A percentile compares a stretch with the other conserved stretches of the same genome.
Evolutionary conservation across 257 asterid species (phyloP).

Genomic region (Salvia rosmarinus): DNA sequence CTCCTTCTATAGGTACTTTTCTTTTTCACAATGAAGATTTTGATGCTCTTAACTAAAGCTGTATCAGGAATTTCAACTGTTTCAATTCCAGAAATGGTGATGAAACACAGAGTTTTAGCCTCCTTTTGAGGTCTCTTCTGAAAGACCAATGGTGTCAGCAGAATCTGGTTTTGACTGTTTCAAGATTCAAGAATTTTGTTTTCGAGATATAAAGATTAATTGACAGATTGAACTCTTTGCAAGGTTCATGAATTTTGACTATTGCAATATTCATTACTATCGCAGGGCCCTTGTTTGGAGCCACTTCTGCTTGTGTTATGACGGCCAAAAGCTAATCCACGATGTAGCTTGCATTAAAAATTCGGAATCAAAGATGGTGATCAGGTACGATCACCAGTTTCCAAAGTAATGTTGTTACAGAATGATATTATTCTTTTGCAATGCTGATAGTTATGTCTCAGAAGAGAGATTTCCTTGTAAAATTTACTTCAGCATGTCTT

Average conservation of each 20-base stretch:
- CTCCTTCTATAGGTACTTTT: background rate
- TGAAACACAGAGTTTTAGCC: slow-evolving; percentile 10
- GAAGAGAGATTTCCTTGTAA: background rate
- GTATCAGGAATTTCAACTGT: background rate
- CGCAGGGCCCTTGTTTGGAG: slow-evolving; percentile 68
- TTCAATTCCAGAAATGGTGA: background rate
- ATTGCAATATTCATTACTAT: no score
- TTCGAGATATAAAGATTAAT: background rate
- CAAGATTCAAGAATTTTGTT: background rate
- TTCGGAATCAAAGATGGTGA: slow-evolving; percentile 64
- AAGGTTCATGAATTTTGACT: no score
- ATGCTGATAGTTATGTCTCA: background rate
- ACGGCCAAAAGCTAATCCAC: slow-evolving; percentile 49
- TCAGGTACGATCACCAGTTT: slow-evolving; percentile 42
- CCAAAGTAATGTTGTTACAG: background rate
- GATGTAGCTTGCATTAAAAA: slow-evolving; percentile 47
- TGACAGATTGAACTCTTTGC: slow-evolving; percentile 7
- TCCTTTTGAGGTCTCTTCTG: slow-evolving; percentile 1
- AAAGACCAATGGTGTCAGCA: background rate
- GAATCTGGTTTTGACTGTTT: background rate
- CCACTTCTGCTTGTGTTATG: slow-evolving; percentile 57
- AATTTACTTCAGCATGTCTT: background rate
- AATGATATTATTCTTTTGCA: background rate
- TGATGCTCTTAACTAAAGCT: background rate
- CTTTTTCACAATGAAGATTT: background rate